Evolutionary conservation across 2,329 filamentous ascomycete species (phyloP).

Genomic region (Blumeria graminis): DNA sequence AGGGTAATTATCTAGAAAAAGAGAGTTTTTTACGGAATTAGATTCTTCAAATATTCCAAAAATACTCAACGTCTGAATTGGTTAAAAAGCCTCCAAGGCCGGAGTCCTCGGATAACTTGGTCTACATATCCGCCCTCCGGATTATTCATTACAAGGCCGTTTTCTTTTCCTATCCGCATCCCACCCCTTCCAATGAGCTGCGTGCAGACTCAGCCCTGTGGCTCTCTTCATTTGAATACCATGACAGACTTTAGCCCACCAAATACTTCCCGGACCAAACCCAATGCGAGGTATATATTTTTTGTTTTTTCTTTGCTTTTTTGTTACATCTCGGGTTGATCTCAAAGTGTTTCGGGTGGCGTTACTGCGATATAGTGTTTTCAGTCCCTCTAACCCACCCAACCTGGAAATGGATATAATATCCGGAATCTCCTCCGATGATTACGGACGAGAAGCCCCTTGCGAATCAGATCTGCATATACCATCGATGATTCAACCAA

Average conservation of each 20-base stretch:
- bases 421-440: neutral
- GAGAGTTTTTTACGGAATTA: no score
- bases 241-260: conserved; percentile 13
- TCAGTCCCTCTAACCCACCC: neutral
- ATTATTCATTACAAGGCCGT: no score
- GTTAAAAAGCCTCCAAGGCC: no score
- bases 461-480: no score
- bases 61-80: no score
- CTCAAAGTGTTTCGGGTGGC: neutral
- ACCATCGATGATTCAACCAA: neutral
- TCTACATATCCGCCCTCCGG: no score
- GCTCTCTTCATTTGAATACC: conserved; percentile 12
- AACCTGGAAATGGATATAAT: neutral
- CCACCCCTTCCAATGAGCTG: conserved; percentile 12
- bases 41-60: no score
- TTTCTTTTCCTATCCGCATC: neutral
- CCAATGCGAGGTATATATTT: conserved; percentile 15
- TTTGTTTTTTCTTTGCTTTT: conserved; percentile 8
- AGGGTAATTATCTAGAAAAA: no score
- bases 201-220: conserved; percentile 12
- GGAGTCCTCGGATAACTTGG: no score
- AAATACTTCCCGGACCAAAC: conserved; percentile 12
- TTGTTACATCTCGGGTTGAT: conserved; percentile 6
- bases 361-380: neutral
- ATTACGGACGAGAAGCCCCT: no score